Evolutionary conservation across 2,329 filamentous ascomycete species (phyloP).

Genomic region (Exophiala sideris): DNA sequence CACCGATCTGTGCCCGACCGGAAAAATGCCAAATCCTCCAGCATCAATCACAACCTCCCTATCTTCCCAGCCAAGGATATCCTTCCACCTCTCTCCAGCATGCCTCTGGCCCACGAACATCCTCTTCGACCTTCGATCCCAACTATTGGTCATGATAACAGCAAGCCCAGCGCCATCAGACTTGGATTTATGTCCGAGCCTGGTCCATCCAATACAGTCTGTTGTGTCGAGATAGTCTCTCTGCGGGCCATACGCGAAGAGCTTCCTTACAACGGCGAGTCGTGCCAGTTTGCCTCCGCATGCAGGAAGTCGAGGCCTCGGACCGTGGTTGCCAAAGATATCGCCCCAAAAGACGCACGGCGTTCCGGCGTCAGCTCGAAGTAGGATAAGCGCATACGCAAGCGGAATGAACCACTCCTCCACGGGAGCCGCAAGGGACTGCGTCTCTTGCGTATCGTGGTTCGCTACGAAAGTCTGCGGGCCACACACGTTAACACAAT

Average conservation of each 20-base stretch:
- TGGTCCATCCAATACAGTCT: conserved; percentile 62
- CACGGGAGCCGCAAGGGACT: conserved; percentile 20
- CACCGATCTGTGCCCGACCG: conserved; percentile 53
- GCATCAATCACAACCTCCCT: conserved; percentile 57
- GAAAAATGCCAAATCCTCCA: conserved; percentile 59
- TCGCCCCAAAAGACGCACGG: conserved; percentile 71
- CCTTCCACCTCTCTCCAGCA: conserved; percentile 61
- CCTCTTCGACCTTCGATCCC: conserved; percentile 42
- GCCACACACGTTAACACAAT: neutral
- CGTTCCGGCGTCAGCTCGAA: conserved; percentile 56
- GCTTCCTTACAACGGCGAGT: conserved; percentile 60
- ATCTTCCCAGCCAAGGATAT: conserved; percentile 56
- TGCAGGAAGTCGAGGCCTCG: conserved; percentile 54
- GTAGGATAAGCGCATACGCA: conserved; percentile 69
- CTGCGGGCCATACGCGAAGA: conserved; percentile 66
- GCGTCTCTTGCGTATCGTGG: conserved; percentile 40
- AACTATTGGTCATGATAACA: conserved; percentile 56
- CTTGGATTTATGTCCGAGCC: conserved; percentile 38
- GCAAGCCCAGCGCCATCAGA: conserved; percentile 47
- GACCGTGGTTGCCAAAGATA: conserved; percentile 58
- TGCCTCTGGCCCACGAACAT: conserved; percentile 63
- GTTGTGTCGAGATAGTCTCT: conserved; percentile 60
- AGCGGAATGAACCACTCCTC: conserved; percentile 59
- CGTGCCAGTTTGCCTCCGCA: conserved; percentile 55
- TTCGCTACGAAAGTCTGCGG: conserved; percentile 45